phyloP scores from a whole-genome alignment of 441 rosid species.

The Erysimum cheiri region DNA sequence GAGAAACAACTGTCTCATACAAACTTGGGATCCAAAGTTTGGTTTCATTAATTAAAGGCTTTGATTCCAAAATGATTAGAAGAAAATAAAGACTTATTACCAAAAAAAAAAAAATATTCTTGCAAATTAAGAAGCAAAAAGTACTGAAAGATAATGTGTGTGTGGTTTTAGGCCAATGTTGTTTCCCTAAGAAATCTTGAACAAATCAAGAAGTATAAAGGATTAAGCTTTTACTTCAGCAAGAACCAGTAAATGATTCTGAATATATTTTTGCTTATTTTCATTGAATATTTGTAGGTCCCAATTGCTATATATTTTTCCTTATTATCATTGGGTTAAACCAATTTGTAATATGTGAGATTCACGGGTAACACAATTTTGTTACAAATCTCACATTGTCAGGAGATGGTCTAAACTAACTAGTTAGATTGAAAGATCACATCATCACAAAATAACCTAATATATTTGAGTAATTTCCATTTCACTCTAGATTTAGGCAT shows the following conservation, averaged over 20 bases:
- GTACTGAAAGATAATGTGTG: conserved; percentile 32
- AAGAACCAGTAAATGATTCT: conserved; percentile 49
- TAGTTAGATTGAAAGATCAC: neutral
- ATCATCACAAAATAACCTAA: neutral
- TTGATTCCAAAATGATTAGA: conserved; percentile 29
- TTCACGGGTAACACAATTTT: conserved; percentile 33
- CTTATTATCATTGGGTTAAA: conserved; percentile 35
- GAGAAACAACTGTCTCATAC: conserved; percentile 47
- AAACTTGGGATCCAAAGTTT: conserved; percentile 41
- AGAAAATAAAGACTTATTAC: conserved; percentile 13
- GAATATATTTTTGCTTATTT: conserved; percentile 31
- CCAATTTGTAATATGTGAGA: conserved; percentile 21
- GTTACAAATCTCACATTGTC: conserved; percentile 21
- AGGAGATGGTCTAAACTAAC: neutral
- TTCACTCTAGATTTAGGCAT: neutral
- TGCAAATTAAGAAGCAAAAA: conserved; percentile 16
- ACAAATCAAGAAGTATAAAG: conserved; percentile 37
- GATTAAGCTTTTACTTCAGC: conserved; percentile 34
- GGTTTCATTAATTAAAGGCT: conserved; percentile 38
- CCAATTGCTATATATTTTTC: conserved; percentile 14
- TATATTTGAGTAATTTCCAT: neutral
- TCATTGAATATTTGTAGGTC: conserved; percentile 48
- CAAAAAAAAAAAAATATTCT: neutral
- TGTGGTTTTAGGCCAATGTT: conserved; percentile 32
- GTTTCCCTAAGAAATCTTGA: conserved; percentile 25